Evolutionary conservation across 129 eudicot genomes (phyloP).

Genomic region (Mikania micrantha): DNA sequence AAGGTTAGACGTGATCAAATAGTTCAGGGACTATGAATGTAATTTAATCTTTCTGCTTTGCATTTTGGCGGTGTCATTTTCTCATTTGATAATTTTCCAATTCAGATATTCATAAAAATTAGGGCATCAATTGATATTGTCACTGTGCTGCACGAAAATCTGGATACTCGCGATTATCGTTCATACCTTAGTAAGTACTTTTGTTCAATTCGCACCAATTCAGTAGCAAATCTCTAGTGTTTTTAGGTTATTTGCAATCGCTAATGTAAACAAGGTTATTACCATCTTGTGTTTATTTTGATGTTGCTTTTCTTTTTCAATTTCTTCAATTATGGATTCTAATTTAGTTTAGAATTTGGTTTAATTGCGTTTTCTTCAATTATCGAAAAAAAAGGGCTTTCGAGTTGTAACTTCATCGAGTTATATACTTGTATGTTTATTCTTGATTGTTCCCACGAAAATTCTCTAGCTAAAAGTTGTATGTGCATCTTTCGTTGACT

Average conservation of each 20-base stretch:
- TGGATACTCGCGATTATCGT: neutral
- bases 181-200: conserved; percentile 6
- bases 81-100: neutral
- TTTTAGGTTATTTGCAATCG: neutral
- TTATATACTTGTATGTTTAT: neutral
- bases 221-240: neutral
- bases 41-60: neutral
- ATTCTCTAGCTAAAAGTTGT: neutral
- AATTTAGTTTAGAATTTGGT: neutral
- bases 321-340: neutral
- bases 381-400: neutral
- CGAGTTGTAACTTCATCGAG: neutral
- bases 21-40: neutral
- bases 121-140: neutral
- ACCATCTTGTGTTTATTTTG: neutral
- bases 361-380: neutral
- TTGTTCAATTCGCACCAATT: conserved; percentile 10
- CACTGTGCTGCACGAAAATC: no score
- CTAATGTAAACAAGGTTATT: neutral
- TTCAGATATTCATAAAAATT: neutral
- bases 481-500: neutral
- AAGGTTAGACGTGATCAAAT: neutral
- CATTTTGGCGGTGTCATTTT: conserved; percentile 20
- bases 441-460: neutral
- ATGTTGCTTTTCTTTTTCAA: neutral